phyloP scores from a whole-genome alignment of 805 yeast genomes.

The Jamesozyma piceae region DNA sequence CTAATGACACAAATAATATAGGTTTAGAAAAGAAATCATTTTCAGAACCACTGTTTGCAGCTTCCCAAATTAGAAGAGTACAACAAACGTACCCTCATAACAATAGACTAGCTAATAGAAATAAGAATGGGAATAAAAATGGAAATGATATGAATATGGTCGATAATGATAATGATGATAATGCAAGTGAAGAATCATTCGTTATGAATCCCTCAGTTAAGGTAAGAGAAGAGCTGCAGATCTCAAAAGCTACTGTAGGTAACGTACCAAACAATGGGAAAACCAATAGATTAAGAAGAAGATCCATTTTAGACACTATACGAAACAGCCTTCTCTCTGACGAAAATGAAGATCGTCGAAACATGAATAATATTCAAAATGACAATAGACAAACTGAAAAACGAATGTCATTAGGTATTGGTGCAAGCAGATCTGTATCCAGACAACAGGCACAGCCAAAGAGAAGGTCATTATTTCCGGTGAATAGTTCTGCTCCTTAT shows the following conservation, averaged over 20 bases:
- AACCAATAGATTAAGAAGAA: conserved; percentile 21
- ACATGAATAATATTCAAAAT: neutral
- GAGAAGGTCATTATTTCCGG: neutral
- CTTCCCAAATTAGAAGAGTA: conserved; percentile 4
- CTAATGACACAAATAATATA: neutral
- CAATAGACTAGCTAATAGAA: neutral
- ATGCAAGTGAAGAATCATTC: conserved; percentile 29
- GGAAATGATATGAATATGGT: neutral
- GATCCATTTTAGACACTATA: conserved; percentile 27
- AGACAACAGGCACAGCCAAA: neutral
- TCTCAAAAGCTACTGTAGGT: neutral
- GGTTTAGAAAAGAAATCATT: conserved; percentile 1
- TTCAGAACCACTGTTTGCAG: conserved; percentile 9
- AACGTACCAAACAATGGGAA: conserved; percentile 4
- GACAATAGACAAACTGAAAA: neutral
- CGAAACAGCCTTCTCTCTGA: conserved; percentile 20
- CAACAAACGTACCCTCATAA: neutral
- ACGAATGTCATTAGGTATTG: conserved; percentile 4
- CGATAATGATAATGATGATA: conserved; percentile 19
- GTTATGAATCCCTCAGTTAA: conserved; percentile 22
- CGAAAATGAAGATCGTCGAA: neutral
- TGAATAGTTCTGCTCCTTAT: neutral
- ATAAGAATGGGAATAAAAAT: neutral
- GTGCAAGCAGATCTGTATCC: neutral
- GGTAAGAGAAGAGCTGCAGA: neutral